Evolutionary conservation across 257 asterid species (phyloP).

Genomic region (Linderniella brevidens): DNA sequence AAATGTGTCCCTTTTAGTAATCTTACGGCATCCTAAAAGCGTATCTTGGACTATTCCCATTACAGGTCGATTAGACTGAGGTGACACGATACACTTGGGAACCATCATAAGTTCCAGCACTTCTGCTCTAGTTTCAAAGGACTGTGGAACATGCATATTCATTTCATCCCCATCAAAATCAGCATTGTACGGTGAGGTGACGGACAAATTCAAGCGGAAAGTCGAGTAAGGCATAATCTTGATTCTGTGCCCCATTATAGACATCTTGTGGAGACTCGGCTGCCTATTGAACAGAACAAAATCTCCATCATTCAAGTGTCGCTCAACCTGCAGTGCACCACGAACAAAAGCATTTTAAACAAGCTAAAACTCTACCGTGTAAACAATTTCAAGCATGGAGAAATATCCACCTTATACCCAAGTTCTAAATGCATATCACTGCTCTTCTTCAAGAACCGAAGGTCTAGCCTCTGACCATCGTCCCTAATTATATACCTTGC

Average conservation of each 20-base stretch:
- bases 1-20: slow-evolving; percentile 91
- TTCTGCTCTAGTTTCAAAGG: slow-evolving; percentile 99
- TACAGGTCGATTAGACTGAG: slow-evolving; percentile 91
- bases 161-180: slow-evolving; percentile 99
- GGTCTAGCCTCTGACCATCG: slow-evolving; percentile 99
- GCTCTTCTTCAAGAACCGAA: slow-evolving; percentile 92
- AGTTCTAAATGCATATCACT: slow-evolving; percentile 93
- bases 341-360: slow-evolving; percentile 12
- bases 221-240: slow-evolving; percentile 99
- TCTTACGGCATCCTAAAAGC: slow-evolving; percentile 88
- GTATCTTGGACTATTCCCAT: slow-evolving; percentile 99
- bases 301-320: slow-evolving; percentile 97
- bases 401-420: slow-evolving; percentile 61
- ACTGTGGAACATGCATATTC: slow-evolving; percentile 99
- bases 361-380: slow-evolving; percentile 7
- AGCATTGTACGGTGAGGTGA: slow-evolving; percentile 98
- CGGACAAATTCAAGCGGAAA: slow-evolving; percentile 87
- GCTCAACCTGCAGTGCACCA: slow-evolving; percentile 88
- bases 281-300: slow-evolving; percentile 91
- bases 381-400: slow-evolving; percentile 3
- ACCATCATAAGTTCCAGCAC: slow-evolving; percentile 97
- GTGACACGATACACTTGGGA: slow-evolving; percentile 93
- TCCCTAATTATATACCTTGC: slow-evolving; percentile 96
- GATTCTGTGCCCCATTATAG: slow-evolving; percentile 96
- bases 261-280: slow-evolving; percentile 98